Evolutionary conservation across 2,329 filamentous ascomycete genomes (phyloP), one percentile per base, ranked within the genome.

Genomic region (Triangularia setosa): DNA sequence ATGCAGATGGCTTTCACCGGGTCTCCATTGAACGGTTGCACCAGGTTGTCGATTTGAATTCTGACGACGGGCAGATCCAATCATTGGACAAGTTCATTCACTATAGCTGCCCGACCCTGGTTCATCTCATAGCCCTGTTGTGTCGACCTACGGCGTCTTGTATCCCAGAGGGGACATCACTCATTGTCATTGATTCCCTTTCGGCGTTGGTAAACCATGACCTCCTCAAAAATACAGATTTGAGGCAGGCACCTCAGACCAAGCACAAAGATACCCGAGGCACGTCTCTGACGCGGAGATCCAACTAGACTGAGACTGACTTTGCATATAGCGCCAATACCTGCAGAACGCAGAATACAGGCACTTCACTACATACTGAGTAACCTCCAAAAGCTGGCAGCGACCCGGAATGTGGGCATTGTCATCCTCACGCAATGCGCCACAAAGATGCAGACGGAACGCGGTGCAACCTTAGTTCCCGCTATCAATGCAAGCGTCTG

Each of bases 371-470:
- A 80, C 64, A 82, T 96, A 27, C 86, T 92, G 65, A 87, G 85
- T 64, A 85, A 89, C 3, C 78, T 97, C 11, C 85, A 89, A 66
- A 93, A 89, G 71, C 82, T 96, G 11, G 92, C 93, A 4, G 87
- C 89, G 11, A 84, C 89, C 28, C 84, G 86, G 68, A 84, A 91
- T 71, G 81, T 93, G 60, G 90, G 92, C 24, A 81, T 96, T 52
- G 80, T 97, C 2, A 75, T 95, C 21, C 82, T 93, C 58, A 92
- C 88, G 40, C 93, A 96, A 73, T 92, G 90, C 65, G 90, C 89
- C 52, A 96, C 92, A n/a, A 90, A 88, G 69, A 89, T 96, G 78
- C 87, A 90, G 67, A 81, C 81, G 3, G 88, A 84, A 68, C 82
- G 79, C 68, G 84, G 82, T 69, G 90, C 93, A 14, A 84, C 89